These are phyloP conservation scores for Venturia aucupariae DNA, from an alignment of 2,329 filamentous ascomycete genomes.

Conservation along the genomic window DNA sequence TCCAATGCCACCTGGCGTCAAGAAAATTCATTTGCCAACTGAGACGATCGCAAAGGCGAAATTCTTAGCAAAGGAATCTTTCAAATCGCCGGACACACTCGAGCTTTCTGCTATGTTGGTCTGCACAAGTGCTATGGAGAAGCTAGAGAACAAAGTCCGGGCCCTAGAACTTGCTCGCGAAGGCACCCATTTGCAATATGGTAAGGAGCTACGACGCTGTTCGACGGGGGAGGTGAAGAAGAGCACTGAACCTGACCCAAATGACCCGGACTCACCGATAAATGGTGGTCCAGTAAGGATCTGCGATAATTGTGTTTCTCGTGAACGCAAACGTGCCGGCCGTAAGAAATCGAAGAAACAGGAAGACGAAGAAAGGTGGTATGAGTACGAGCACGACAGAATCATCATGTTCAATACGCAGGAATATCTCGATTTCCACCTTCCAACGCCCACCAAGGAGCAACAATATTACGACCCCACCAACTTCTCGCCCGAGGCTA, in stretches of 20 bases:
- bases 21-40: slow-evolving; percentile 74
- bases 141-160: slow-evolving; percentile 53
- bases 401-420: slow-evolving; percentile 88
- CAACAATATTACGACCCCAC: slow-evolving; percentile 32
- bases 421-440: slow-evolving; percentile 77
- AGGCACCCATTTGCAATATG: slow-evolving; percentile 22
- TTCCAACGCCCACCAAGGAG: slow-evolving; percentile 40
- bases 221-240: slow-evolving; percentile 32
- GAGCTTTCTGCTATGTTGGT: slow-evolving; percentile 76
- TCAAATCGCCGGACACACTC: slow-evolving; percentile 61
- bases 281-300: slow-evolving; percentile 93
- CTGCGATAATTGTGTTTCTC: slow-evolving; percentile 80
- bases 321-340: slow-evolving; percentile 83
- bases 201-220: slow-evolving; percentile 28
- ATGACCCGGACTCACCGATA: slow-evolving; percentile 62
- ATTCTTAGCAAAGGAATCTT: slow-evolving; percentile 65
- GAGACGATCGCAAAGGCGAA: slow-evolving; percentile 95
- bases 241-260: slow-evolving; percentile 39
- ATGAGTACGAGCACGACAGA: slow-evolving; percentile 66
- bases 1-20: slow-evolving; percentile 64
- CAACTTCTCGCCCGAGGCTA: slow-evolving; percentile 41
- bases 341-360: slow-evolving; percentile 90
- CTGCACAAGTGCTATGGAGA: slow-evolving; percentile 85
- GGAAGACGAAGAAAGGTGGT: slow-evolving; percentile 80
- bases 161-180: slow-evolving; percentile 51